Conservation (phyloP, 768 basidiomycete genomes). For the Tylopilus sp. region DNA sequence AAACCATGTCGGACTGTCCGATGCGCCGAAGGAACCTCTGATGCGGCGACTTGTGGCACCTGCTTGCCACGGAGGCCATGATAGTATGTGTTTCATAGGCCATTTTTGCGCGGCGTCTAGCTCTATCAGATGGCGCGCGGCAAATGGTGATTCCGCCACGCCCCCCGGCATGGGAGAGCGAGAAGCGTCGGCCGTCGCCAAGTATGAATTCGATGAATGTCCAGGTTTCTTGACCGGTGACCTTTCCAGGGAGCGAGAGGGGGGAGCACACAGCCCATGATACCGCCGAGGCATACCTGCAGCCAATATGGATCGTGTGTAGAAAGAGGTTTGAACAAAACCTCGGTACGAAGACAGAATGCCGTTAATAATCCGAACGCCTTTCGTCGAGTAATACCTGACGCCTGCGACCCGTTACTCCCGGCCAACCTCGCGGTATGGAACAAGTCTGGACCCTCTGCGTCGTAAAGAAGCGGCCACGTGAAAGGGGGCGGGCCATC, state of each 20-base stretch:
- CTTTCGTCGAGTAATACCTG: background rate
- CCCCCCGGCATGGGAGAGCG: background rate
- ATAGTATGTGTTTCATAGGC: background rate
- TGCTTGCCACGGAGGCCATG: background rate
- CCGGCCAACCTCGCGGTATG: background rate
- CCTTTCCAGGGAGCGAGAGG: background rate
- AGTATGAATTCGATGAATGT: background rate
- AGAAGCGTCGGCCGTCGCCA: background rate
- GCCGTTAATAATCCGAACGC: constrained; percentile 8
- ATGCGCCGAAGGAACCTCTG: background rate
- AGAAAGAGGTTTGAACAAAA: background rate
- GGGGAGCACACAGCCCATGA: background rate
- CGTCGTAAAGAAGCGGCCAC: background rate
- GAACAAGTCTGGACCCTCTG: constrained; percentile 1
- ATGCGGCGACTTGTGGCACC: background rate
- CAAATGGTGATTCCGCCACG: background rate
- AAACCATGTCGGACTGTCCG: background rate
- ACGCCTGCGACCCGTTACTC: background rate
- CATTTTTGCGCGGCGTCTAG: background rate
- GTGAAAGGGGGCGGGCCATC: background rate
- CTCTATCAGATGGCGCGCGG: background rate
- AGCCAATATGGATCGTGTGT: background rate
- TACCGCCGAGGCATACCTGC: background rate
- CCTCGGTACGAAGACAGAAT: constrained; percentile 6
- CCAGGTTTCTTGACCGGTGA: background rate